phyloP scores from a whole-genome alignment of 495 filamentous ascomycete species.

The Lepraria neglecta region DNA sequence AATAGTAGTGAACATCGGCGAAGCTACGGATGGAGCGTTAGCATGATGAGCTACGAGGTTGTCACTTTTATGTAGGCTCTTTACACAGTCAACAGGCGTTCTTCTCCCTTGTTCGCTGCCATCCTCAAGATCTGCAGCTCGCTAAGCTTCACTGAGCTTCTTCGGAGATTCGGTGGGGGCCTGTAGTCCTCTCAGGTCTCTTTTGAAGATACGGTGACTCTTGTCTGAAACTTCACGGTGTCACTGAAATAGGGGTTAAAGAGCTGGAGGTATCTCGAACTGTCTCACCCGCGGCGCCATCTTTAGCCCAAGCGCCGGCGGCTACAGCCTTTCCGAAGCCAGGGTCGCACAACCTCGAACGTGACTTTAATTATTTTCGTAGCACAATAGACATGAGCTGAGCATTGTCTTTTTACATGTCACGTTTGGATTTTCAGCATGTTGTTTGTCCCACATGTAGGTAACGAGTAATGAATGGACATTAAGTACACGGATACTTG shows the following conservation, averaged over 20 bases:
- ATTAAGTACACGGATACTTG: constrained; percentile 1
- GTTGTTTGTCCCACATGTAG: neutral
- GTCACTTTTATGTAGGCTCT: constrained; percentile 33
- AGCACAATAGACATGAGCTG: neutral
- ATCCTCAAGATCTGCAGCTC: constrained; percentile 37
- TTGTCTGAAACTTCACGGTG: neutral
- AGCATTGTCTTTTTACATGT: neutral
- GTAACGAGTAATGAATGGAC: constrained; percentile 13
- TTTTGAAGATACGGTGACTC: neutral
- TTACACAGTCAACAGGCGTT: constrained; percentile 73
- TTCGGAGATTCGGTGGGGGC: neutral
- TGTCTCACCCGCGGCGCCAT: neutral
- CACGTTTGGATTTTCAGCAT: neutral
- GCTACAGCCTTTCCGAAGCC: constrained; percentile 2
- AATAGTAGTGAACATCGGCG: constrained; percentile 86
- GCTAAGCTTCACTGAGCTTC: neutral
- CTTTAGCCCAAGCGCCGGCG: constrained; percentile 3
- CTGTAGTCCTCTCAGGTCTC: neutral
- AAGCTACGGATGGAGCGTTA: constrained; percentile 50
- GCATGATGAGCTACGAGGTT: neutral
- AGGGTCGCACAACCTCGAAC: neutral
- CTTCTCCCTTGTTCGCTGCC: constrained; percentile 73
- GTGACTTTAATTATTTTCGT: neutral
- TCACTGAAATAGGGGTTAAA: neutral
- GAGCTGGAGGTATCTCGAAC: neutral